Conservation (phyloP, 768 basidiomycete species). For the Podaxis sp. region DNA sequence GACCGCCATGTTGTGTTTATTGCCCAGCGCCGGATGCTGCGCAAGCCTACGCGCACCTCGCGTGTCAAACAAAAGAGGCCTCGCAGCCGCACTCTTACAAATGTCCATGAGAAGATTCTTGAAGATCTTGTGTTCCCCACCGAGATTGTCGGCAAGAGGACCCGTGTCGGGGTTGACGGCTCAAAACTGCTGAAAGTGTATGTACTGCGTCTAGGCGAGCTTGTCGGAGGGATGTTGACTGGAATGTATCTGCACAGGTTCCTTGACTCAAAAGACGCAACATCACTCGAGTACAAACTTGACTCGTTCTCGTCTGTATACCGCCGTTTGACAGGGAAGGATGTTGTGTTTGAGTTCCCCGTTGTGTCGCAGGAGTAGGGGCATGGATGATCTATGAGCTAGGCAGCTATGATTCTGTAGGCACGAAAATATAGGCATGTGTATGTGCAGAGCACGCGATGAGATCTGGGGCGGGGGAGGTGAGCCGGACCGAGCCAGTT, state of each 20-base stretch:
- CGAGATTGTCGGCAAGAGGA: constrained; percentile 98
- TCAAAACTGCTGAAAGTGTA: constrained; percentile 98
- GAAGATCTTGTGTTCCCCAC: constrained; percentile 99
- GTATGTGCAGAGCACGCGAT: not conserved
- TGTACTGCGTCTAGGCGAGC: constrained; percentile 31
- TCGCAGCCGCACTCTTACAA: constrained; percentile 93
- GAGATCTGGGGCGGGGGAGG: constrained; percentile 9
- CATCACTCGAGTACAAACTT: constrained; percentile 99
- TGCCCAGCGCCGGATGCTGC: constrained; percentile 97
- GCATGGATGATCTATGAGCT: constrained; percentile 14
- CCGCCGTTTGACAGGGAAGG: constrained; percentile 93
- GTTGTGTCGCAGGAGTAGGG: constrained; percentile 63
- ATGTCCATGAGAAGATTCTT: constrained; percentile 96
- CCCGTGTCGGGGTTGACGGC: constrained; percentile 90
- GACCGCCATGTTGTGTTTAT: constrained; percentile 99
- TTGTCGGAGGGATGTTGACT: constrained; percentile 12
- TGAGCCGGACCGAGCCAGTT: constrained; percentile 18
- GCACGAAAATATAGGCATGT: constrained; percentile 18
- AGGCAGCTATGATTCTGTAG: constrained; percentile 25
- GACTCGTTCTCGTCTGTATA: constrained; percentile 99
- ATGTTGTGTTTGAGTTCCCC: constrained; percentile 93
- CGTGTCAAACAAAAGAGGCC: constrained; percentile 96
- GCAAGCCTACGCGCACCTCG: constrained; percentile 93
- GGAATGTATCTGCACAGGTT: constrained; percentile 52
- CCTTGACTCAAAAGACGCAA: constrained; percentile 97